Evolutionary conservation across 2,329 filamentous ascomycete species (phyloP), one percentile per base, ranked within the genome.

Genomic region (Cladosporium sp.): DNA sequence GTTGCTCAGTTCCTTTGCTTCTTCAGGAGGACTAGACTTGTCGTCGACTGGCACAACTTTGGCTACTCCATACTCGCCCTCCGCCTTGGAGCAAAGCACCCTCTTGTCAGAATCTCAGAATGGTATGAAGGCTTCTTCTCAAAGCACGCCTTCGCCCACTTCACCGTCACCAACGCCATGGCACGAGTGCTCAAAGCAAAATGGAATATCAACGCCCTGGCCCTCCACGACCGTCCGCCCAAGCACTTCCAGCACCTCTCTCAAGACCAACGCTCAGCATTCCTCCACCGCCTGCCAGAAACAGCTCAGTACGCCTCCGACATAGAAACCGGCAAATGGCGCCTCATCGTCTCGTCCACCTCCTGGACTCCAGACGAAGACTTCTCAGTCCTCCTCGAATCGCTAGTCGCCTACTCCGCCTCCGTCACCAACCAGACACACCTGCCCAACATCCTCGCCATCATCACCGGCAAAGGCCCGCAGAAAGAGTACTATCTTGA

Each of bases 11-110:
- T 93, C 3, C 83, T 92, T 57, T 91, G 91, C 72, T 86, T 88
- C 71, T 77, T 96, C 60, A 89, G 95, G 59, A 89, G 91, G 71
- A 96, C 91, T 46, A 86, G 87, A 65, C 85, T 99, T 4, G 84
- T 98, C 67, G 91, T 98, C 64, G 95, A 99, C 81, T 99, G 95
- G 95, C 95, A 99, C 82, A 99, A 99, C 79, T 98, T 97, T 78
- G 95, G 94, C 71, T 97, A 94, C 84, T 94, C 92, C 10, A 96
- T 99, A 72, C 86, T 99, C 3, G 91, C 85, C 1, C 78, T 90
- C 58, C 89, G 88, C 68, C 80, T 90, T 1, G 86, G 87, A 0
- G 69, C 79, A 1, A 78, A 75, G 6, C 91, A 96, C 74, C 90
- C 89, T 0, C 85, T 97, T n/a, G 92, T 97, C 10, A 83, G 80